Evolutionary conservation across 2,329 filamentous ascomycete genomes (phyloP), one percentile per base, ranked within the genome.

Genomic region (Pseudocercospora ulei): DNA sequence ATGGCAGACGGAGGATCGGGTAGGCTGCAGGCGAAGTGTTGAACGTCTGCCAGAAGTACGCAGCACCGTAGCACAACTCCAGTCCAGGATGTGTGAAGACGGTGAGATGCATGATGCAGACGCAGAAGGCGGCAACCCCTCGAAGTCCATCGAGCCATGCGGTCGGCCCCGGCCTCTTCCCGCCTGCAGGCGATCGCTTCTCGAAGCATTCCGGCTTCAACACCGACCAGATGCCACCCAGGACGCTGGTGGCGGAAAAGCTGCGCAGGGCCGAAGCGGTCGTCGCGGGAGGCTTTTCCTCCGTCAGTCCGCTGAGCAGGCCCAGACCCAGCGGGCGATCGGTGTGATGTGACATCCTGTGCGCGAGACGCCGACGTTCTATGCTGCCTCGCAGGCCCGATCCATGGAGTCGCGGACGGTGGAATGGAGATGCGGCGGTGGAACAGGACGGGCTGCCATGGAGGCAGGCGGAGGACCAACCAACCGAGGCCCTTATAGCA

Each of bases 61-160:
- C 34, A 11, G 46, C 43, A 8, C 48, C 48, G 27, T 55, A 54
- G 39, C 52, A 55, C 11, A 51, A 36, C 2, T 69, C 54, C 50
- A 71, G 66, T 22, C 71, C 66, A 37, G 56, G 62, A 56, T 75
- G 76, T 29, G 66, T 68, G 70, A 72, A 76, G 4, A 56, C 48
- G 46, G 70, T 59, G 55, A 78, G 66, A 57, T 79, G 73, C 45
- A 77, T 73, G 48, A 71, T 65, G 56, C 78, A 80, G 9, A 82
- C 78, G 12, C 78, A 55, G 20, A 82, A 67, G 3, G 77, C 75
- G 6, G 76, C 76, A 44, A 80, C 77, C 2, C 78, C 78, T 47
- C 78, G 65, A 8, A 81, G 61, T 8, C 77, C 78, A 50, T 81
- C 78, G 8, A 77, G 65, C 49, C 72, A 76, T 17, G 73, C 72